Base-by-base conservation (phyloP, 768 basidiomycete species). In the Tricholoma sp. region DNA sequence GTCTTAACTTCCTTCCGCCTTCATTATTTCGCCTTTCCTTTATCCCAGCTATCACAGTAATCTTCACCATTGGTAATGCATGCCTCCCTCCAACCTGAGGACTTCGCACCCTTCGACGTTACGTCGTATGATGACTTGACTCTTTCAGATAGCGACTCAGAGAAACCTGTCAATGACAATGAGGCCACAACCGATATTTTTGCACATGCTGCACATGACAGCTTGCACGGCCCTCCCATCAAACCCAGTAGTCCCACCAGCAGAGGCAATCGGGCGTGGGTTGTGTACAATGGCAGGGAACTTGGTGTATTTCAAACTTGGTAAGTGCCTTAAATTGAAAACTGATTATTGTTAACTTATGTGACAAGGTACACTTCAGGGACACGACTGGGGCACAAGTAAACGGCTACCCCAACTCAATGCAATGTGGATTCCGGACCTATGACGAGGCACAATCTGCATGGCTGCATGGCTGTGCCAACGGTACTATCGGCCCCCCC, bases 291-390 rank as follows among this genome's bases (percentile, higher is more conserved):
- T 15, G 50, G 50, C 17, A 33, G 32, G 50, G 28, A 51, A 18
- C 32, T 51, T 7, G 8, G 50, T 17, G 24, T 51, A 24, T 51
- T 34, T 34, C 4, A 51, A 34, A 51, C 50, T 51, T 51, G 50
- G 50, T 51, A 51, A 51, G 50, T 51, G 50, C 20, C 32, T 24
- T 33, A 37, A 33, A 51, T 51, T 51, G 32, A 51, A 51, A 7
- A 51, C 32, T 37, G 36, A 18, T 51, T 51, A 50, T 50, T 50
- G 49, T n/a, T n/a, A n/a, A n/a, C n/a, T n/a, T 33, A 33, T 15
- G n/a, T 51, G 13, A 51, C 15, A 10, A 47, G 50, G 50, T 4
- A 34, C 11, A 12, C 20, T 51, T 34, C 50, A 51, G 50, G 50
- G 32, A 37, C 5, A 12, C n/a, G 20, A 24, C 50, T 34, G 32